Base-by-base conservation (phyloP, 2,329 filamentous ascomycete genomes). In the Penicillium decumbens region DNA sequence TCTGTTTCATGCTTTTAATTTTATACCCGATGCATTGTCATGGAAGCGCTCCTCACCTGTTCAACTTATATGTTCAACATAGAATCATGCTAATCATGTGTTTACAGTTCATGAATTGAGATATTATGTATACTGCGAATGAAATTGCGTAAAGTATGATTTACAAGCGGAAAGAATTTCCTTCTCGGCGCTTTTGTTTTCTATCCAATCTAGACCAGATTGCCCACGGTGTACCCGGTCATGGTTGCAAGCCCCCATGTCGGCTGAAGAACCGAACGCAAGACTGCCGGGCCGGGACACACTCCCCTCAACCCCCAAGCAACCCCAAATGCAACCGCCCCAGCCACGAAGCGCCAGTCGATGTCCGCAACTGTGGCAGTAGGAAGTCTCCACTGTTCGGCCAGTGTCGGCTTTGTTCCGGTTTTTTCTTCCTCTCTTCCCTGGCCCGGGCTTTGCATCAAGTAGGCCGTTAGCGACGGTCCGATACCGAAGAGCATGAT, bases 301-400 rank as follows among this genome's bases (percentile, higher is more conserved):
- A 75, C 71, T 1, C 78, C 78, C 10, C 64, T 67, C 51, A 78
- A 54, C 0, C 78, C 78, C 77, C 77, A 80, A 0, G 72, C 76
- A 24, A 78, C 44, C 0, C 78, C 78, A 61, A 80, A 80, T 1
- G 68, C 65, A 18, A 64, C 66, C 3, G 75, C 72, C 1, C 78
- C 78, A 2, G 66, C 58, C 10, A 80, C 55, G 56, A 80, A 77
- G 33, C 66, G 72, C 65, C 66, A 71, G 57, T 79, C 74, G 10
- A 77, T 73, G 54, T 78, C 76, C 15, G 67, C 67, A 12, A 75
- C 60, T 0, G 71, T 76, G 18, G 72, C 71, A 0, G 69, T 74
- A 5, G 75, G 72, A 13, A 79, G 63, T 27, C 65, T 66, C 58
- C 74, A 78, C 9, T 50, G 61, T 2, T 70, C 62, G 1, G 67